phyloP scores from a whole-genome alignment of 208 protist genomes.

The Trypanosoma scelopori region DNA sequence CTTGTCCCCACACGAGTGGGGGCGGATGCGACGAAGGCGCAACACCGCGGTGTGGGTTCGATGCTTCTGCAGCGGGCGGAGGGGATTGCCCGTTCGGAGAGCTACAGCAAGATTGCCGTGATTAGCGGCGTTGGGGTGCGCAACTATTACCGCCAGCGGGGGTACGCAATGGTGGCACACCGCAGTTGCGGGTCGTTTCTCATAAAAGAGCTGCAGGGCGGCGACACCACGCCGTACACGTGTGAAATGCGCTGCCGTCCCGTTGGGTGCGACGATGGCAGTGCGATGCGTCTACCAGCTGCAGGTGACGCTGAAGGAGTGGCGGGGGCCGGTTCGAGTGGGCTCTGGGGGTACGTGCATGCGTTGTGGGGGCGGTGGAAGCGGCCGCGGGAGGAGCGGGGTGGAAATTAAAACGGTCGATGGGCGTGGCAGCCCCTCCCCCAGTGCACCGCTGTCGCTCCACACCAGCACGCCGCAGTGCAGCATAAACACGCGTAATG shows the following conservation, averaged over 20 bases:
- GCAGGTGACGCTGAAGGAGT: neutral
- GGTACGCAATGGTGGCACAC: constrained; percentile 77
- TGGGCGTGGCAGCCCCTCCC: no score
- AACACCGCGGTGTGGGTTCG: constrained; percentile 96
- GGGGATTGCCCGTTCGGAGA: constrained; percentile 91
- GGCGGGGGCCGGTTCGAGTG: neutral
- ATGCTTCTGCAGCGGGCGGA: constrained; percentile 97
- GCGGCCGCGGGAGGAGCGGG: constrained; percentile 1
- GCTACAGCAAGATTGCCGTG: constrained; percentile 94
- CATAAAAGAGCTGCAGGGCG: constrained; percentile 47
- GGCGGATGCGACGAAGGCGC: constrained; percentile 72
- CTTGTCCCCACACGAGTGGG: constrained; percentile 56
- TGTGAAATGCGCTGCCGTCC: neutral
- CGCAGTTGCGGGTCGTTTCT: constrained; percentile 59
- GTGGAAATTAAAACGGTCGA: no score
- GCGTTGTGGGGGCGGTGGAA: constrained; percentile 11
- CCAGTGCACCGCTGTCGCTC: no score
- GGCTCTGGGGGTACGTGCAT: neutral
- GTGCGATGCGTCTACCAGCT: no score
- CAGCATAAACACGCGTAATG: neutral
- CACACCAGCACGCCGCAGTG: no score
- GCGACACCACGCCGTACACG: neutral
- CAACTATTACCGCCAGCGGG: constrained; percentile 96
- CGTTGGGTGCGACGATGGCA: neutral
- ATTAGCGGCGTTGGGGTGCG: constrained; percentile 97